Base-by-base conservation (phyloP, 345 rosid species). In the Aquilaria sinensis region DNA sequence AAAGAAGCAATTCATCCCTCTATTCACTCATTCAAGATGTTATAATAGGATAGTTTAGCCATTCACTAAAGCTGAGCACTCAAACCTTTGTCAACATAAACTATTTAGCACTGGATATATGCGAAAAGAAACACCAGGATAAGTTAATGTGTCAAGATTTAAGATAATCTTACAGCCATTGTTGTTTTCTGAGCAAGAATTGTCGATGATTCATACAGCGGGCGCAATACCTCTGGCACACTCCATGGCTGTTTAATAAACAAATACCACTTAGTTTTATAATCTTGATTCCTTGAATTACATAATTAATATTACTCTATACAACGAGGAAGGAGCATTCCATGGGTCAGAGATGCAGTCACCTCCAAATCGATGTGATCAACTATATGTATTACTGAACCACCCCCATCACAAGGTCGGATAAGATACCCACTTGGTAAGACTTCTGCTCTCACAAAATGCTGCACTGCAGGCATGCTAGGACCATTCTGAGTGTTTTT, bases 331-430 rank as follows among this genome's bases (percentile, higher is more conserved):
- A 37, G 43, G 52, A 37, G 64, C n/a, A 56, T 9, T 30, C 12
- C 16, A 65, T 29, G 48, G 47, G 16, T 31, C 49, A 12, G 47
- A 55, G 52, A 32, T 47, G 50, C 51, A 32, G 56, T 67, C 63
- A 91, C 99, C 97, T 89, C 99, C 71, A 91, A 82, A 84, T 95
- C 96, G 88, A 91, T 71, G 74, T 95, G 99, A 78, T 95, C 99
- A 65, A 95, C 99, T 30, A 91, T 83, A 68, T 92, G 96, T 71
- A 95, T 84, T 62, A 95, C 85, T 11, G 99, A 94, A 67, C 99
- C 97, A 69, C 99, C 97, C 62, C 99, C 99, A 72, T 94, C 99
- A 65, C 99, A 95, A 65, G 99, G 99, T 34, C 98, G 77, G 51
- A 95, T 80, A 73, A 95, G 70, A 83, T 95, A 95, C 37, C 99